These are phyloP conservation scores for Boletus reticuloceps DNA, from an alignment of 768 basidiomycete species.

Conservation along the genomic window DNA sequence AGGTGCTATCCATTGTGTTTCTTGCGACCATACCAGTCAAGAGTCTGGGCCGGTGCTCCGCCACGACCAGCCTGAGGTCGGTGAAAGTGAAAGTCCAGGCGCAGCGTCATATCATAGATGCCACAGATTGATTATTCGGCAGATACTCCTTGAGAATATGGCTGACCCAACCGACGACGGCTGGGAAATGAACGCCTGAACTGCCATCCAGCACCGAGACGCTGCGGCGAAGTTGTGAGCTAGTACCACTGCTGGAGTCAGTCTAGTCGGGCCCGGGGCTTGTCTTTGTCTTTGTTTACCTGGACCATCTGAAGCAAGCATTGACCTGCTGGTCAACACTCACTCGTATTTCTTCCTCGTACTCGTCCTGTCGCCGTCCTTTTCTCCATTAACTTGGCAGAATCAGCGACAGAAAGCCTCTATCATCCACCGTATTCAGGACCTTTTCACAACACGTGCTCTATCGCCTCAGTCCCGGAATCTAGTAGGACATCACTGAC, in stretches of 20 bases:
- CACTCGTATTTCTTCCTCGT: background rate
- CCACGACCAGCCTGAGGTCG: no score
- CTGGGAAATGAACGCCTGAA: no score
- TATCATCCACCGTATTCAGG: background rate
- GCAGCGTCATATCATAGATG: no score
- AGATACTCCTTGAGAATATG: no score
- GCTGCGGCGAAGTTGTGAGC: background rate
- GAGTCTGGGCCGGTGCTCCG: no score
- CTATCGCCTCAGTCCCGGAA: constrained; percentile 1
- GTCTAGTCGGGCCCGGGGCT: background rate
- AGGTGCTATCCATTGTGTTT: no score
- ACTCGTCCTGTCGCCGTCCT: background rate
- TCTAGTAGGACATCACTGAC: background rate
- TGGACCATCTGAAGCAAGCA: background rate
- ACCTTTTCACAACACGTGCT: background rate
- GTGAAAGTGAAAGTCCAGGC: no score
- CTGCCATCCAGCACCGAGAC: background rate
- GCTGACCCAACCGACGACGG: no score
- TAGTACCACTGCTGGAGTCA: no score
- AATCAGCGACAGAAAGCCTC: constrained; percentile 1
- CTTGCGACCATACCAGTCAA: no score
- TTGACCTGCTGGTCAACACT: background rate
- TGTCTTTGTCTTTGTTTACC: constrained; percentile 22
- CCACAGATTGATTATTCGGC: no score
- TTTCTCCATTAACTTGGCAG: constrained; percentile 27